Base-by-base conservation (phyloP, 1,284 basidiomycete species). In the Cutaneotrichosporon cavernicola region DNA sequence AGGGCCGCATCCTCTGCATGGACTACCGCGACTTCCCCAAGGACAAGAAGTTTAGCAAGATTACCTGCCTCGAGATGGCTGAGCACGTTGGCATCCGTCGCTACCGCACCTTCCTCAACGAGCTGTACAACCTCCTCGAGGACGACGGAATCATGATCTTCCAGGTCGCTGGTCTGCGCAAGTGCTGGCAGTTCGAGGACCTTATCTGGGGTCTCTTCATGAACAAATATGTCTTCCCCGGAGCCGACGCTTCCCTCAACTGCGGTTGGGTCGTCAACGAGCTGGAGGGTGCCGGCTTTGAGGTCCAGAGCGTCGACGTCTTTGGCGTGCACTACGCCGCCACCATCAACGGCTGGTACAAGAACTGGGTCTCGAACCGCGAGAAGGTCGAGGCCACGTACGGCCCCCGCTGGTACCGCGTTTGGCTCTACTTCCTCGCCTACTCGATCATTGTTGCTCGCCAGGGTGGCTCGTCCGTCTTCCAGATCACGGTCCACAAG, bases 181-280 rank as follows among this genome's bases (percentile, higher is more conserved):
- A 93, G 9, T 81, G 85, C 50, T 99, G 96, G 97, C 97, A 99
- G 80, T 98, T 90, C 73, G 96, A 98, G 84, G 96, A 99, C 80
- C 87, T 99, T 69, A 89, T 94, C 78, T 99, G 96, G 95, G 84
- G 81, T 86, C 73, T 71, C 77, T 80, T 74, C 85, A 96, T 96
- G 92, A 95, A 92, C 87, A 95, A 94, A 77, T 95, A 95, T 72
- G 81, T 98, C 78, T 99, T 98, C 89, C 95, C 97, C 60, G 96
- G 97, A 76, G 97, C 97, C 9, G 96, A 99, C 75, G 95, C 95
- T 0, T 91, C 89, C 8, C 92, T 92, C 80, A 91, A 94, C 50
- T 88, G 99, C 61, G 92, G 91, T 64, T 99, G 96, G 96, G 94
- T 97, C 65, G 87, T 99, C 68, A 86, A 83, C 58, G 85, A 85